These are phyloP conservation scores for Eucalyptus regnans DNA, from an alignment of 345 rosid species.

Conservation along the genomic window DNA sequence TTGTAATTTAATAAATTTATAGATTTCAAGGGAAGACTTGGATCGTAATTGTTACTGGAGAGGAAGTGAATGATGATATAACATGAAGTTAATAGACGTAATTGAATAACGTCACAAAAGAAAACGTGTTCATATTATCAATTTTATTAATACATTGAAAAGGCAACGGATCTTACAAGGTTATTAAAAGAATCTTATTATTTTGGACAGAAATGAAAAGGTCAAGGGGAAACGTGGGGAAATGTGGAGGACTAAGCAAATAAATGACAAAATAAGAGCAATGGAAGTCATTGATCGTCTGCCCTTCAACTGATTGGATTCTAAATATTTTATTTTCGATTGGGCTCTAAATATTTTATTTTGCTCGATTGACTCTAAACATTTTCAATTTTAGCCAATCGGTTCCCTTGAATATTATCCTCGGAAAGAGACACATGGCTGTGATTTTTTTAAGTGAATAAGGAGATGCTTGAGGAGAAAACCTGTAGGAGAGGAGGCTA, in stretches of 20 bases:
- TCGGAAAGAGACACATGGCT: background rate
- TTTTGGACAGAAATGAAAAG: fast-evolving
- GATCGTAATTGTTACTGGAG: background rate
- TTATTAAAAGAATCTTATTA: background rate
- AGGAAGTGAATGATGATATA: background rate
- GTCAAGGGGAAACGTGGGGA: background rate
- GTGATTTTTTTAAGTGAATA: background rate
- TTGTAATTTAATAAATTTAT: background rate
- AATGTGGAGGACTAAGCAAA: no score
- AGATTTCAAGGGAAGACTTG: background rate
- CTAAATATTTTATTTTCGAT: background rate
- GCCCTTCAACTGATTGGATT: background rate
- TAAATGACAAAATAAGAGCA: no score
- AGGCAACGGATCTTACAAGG: background rate
- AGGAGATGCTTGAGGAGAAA: background rate
- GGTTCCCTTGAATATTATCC: fast-evolving
- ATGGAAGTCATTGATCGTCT: fast-evolving
- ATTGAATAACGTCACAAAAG: background rate
- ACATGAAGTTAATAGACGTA: background rate
- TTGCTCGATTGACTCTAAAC: background rate
- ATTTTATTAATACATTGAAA: background rate
- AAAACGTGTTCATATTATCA: background rate
- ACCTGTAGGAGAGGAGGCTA: background rate
- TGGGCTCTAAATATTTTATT: background rate
- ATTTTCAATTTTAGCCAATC: background rate